phyloP scores from a whole-genome alignment of 139 green algal species.

The Chlorella ohadii region DNA sequence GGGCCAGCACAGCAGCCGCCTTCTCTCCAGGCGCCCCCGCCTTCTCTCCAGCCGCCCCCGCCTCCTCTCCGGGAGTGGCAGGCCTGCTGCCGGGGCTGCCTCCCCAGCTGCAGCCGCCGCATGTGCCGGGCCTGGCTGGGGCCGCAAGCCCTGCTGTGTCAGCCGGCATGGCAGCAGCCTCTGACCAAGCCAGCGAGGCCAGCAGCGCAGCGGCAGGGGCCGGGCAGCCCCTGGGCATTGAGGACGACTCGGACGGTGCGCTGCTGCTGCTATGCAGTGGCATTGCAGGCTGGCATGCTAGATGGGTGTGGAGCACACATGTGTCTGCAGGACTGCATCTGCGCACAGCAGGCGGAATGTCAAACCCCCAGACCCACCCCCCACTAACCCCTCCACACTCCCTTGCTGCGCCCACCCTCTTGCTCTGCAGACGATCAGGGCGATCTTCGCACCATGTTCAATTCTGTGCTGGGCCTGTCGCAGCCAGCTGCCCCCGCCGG shows the following conservation, averaged over 20 bases:
- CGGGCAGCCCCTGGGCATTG: too few species aligned
- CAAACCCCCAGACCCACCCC: too few species aligned
- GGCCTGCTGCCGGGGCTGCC: background rate
- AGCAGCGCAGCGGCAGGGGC: too few species aligned
- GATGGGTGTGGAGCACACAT: too few species aligned
- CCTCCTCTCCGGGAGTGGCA: background rate
- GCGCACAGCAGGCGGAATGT: too few species aligned
- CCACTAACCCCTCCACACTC: background rate
- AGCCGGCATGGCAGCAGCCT: background rate
- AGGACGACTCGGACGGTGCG: too few species aligned
- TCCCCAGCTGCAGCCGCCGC: background rate
- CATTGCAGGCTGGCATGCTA: too few species aligned
- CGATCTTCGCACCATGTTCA: constrained; percentile 18
- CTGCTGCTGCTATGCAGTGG: too few species aligned
- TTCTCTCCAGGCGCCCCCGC: background rate
- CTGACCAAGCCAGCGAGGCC: too few species aligned
- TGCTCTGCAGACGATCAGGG: background rate
- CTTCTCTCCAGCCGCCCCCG: background rate
- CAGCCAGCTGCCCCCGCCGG: background rate
- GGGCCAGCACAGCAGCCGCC: background rate
- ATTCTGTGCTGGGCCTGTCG: constrained; percentile 1
- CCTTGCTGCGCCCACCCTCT: too few species aligned
- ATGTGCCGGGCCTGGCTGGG: background rate
- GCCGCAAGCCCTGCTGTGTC: background rate
- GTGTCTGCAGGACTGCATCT: too few species aligned